Percentiles rank a stretch among this genome's conserved stretches.
Conservation (phyloP, 305 asterid species). For the Fraxinus xanthoxyloides region DNA sequence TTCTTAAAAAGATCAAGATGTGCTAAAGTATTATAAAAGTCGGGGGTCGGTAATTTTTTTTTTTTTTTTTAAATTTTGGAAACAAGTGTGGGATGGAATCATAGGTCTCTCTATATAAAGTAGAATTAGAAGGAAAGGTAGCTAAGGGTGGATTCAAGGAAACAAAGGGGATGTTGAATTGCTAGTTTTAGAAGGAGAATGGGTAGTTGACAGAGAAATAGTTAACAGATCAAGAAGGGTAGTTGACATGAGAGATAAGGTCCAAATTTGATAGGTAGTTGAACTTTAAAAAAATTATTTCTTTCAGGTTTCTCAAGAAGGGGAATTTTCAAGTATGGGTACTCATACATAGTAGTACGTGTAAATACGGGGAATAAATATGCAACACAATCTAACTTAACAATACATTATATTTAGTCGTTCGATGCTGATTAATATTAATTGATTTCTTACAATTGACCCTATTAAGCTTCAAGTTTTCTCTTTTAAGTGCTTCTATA, state of each 20-base stretch:
- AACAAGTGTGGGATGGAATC: neutral
- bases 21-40: neutral
- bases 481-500: neutral
- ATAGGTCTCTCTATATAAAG: neutral
- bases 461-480: neutral
- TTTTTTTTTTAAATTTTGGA: no score
- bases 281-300: constrained; percentile 14
- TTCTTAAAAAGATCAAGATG: neutral
- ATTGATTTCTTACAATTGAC: no score
- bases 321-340: constrained; percentile 15
- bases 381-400: neutral
- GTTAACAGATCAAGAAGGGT: constrained; percentile 29
- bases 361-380: neutral
- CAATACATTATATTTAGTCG: neutral
- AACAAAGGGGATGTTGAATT: neutral
- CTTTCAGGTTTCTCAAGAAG: neutral
- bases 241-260: constrained; percentile 30
- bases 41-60: neutral
- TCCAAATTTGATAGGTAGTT: constrained; percentile 36
- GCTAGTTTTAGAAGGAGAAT: constrained; percentile 11
- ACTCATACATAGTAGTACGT: neutral
- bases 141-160: neutral
- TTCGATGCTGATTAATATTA: no score
- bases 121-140: neutral
- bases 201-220: constrained; percentile 40